phyloP scores from a whole-genome alignment of 768 basidiomycete species.

The Auricularia sp. region DNA sequence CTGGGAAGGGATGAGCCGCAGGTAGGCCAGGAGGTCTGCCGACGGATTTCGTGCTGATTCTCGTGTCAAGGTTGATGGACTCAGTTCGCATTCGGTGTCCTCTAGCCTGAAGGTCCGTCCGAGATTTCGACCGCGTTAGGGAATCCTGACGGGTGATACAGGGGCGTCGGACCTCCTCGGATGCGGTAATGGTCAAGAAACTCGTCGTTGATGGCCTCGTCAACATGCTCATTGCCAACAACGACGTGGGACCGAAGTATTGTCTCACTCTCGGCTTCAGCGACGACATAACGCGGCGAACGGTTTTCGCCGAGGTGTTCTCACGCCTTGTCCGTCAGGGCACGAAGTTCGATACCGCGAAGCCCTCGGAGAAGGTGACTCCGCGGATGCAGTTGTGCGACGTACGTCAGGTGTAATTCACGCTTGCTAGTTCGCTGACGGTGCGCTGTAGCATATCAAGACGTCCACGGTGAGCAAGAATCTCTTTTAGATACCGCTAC shows the following conservation, averaged over 20 bases:
- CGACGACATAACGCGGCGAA: conserved; percentile 52
- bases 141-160: background rate
- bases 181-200: conserved; percentile 42
- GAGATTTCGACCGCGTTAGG: background rate
- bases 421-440: background rate
- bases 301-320: conserved; percentile 79
- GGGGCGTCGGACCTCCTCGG: background rate
- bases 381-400: conserved; percentile 48
- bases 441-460: background rate
- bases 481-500: background rate
- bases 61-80: background rate
- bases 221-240: conserved; percentile 72
- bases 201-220: conserved; percentile 72
- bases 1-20: background rate
- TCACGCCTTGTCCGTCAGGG: conserved; percentile 72
- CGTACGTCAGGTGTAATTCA: conserved; percentile 25
- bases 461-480: background rate
- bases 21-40: background rate
- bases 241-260: conserved; percentile 82
- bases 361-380: conserved; percentile 35
- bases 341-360: conserved; percentile 60
- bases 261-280: conserved; percentile 74
- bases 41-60: background rate
- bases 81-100: background rate
- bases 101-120: background rate